These are phyloP conservation scores for Geotrichum restrictum DNA, from an alignment of 1,139 yeast genomes.

Conservation along the genomic window DNA sequence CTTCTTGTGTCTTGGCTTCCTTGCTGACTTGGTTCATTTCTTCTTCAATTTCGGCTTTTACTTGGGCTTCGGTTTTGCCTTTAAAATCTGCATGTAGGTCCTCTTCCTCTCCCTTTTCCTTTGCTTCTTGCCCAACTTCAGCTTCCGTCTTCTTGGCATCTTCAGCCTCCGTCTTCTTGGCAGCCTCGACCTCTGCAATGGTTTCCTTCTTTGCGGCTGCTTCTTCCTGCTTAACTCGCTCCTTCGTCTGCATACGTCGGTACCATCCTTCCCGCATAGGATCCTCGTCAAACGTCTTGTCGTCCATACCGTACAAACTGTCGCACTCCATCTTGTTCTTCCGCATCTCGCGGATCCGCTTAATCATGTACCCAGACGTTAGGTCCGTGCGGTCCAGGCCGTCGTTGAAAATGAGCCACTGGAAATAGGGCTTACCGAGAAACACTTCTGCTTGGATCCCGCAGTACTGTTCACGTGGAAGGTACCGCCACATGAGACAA, in stretches of 20 bases:
- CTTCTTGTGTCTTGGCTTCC: neutral
- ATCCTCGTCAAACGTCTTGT: slow-evolving; percentile 6
- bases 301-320: neutral
- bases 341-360: slow-evolving; percentile 8
- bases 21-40: neutral
- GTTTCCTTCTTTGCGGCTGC: slow-evolving; percentile 4
- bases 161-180: slow-evolving; percentile 30
- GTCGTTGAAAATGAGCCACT: slow-evolving; percentile 11
- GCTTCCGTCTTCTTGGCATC: slow-evolving; percentile 40
- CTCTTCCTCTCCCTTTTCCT: slow-evolving; percentile 7
- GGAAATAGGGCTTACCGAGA: slow-evolving; percentile 14
- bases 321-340: slow-evolving; percentile 6
- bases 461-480: slow-evolving; percentile 25
- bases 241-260: slow-evolving; percentile 2
- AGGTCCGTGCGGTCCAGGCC: slow-evolving; percentile 7
- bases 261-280: slow-evolving; percentile 15
- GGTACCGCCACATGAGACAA: slow-evolving; percentile 33
- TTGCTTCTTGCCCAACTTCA: slow-evolving; percentile 27
- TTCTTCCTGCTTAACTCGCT: neutral
- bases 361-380: slow-evolving; percentile 11
- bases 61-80: neutral
- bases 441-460: slow-evolving; percentile 20
- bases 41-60: slow-evolving; percentile 2
- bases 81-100: too few relatives aligned
- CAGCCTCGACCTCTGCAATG: slow-evolving; percentile 16